Conservation (phyloP, 768 basidiomycete species). For the Mycena leptocephala region DNA sequence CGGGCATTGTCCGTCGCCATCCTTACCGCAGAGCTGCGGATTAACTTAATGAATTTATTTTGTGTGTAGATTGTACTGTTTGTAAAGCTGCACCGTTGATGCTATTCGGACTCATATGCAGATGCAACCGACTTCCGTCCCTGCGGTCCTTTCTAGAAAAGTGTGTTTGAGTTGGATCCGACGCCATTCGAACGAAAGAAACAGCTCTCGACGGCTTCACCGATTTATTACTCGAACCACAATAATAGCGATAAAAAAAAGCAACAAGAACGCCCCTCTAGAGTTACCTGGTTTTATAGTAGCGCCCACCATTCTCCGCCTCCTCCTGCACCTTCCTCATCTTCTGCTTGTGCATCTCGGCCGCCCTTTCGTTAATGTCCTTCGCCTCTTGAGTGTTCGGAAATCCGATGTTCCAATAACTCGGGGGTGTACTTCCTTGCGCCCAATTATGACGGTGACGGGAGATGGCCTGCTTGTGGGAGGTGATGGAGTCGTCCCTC, state of each 20-base stretch:
- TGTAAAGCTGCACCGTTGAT: no score
- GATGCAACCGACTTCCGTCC: no score
- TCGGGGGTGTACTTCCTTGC: constrained; percentile 83
- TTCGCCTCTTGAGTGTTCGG: constrained; percentile 88
- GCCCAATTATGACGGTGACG: constrained; percentile 83
- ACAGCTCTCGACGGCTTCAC: not conserved
- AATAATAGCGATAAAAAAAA: not conserved
- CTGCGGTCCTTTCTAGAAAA: no score
- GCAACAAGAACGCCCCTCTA: not conserved
- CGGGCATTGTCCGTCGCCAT: no score
- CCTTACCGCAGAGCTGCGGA: no score
- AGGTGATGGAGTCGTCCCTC: constrained; percentile 46
- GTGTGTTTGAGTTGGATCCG: no score
- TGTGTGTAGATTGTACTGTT: no score
- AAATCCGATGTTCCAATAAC: constrained; percentile 94
- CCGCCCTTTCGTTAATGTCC: constrained; percentile 83
- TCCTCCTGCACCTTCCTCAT: constrained; percentile 72
- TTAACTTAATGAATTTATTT: no score
- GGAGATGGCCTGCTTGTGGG: constrained; percentile 61
- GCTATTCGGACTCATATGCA: no score
- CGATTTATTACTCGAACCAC: not conserved
- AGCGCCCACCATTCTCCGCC: constrained; percentile 63
- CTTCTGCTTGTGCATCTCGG: constrained; percentile 81
- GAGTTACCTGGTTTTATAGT: constrained; percentile 49
- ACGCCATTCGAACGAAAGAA: no score